Evolutionary conservation across 2,329 filamentous ascomycete genomes (phyloP), one percentile per base, ranked within the genome.

Genomic region (Purpureocillium takamizusanense): DNA sequence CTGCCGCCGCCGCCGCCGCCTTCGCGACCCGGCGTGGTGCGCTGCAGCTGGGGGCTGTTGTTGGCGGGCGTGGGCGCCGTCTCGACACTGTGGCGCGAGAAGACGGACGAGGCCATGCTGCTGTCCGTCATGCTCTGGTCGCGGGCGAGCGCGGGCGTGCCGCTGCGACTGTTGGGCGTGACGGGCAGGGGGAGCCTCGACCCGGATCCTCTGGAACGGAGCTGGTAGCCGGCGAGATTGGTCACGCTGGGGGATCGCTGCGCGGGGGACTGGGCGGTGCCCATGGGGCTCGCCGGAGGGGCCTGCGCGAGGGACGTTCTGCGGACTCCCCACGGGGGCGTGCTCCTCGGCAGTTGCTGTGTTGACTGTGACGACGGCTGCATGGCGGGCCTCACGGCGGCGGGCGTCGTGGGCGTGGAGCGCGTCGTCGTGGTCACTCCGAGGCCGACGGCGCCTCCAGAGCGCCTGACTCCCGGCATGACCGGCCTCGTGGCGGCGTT

Each of bases 51-150:
- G 2, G 60, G 59, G 34, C 57, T 63, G 11, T 47, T 43, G 7
- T 55, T 48, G 1, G 49, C 37, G 1, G 58, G 53, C 9, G 60
- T 65, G 1, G 59, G 50, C 7, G 46, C 52, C 2, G 56, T 56
- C 29, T 62, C 50, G 39, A 61, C 36, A 36, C 62, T 63, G 16
- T 54, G 47, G 1, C 54, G 55, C 23, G 62, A 65, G 21, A 67
- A 64, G 6, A 62, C 47, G 2, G 65, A 68, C 8, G 62, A 66
- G 0, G 57, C 44, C 57, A 65, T 60, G 51, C 63, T 67, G 47
- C 61, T 66, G 38, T 67, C 64, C 11, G 63, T 63, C 38, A 62
- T 54, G 35, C 60, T 65, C 18, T 53, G 54, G 28, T 66, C 61
- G 12, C 54, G 55, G 35, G 49, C 47, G 21, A 60, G 47, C 7